A percentile compares a stretch with the other conserved stretches of the same genome.
Conservation (phyloP, 768 basidiomycete genomes). For the Tubosaeta sp. region DNA sequence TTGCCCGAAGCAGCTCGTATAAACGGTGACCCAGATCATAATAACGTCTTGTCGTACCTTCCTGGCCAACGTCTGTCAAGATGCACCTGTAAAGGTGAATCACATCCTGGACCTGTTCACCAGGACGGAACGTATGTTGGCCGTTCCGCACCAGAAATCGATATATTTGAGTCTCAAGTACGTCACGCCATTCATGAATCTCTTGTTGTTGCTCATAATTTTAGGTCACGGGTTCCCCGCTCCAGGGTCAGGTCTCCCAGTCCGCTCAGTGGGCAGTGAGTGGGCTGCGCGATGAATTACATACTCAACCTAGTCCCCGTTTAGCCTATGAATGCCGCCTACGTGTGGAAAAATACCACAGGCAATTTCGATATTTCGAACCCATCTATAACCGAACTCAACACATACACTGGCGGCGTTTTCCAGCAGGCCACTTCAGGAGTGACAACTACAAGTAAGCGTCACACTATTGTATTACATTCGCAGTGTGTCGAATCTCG, state of each 20-base stretch:
- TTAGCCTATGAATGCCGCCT: constrained; percentile 74
- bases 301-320: constrained; percentile 7
- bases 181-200: constrained; percentile 7
- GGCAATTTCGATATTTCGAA: constrained; percentile 57
- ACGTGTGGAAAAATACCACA: constrained; percentile 63
- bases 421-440: constrained; percentile 84
- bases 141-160: constrained; percentile 84
- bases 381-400: constrained; percentile 46
- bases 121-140: constrained; percentile 76
- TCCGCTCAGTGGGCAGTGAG: constrained; percentile 78
- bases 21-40: constrained; percentile 53
- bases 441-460: constrained; percentile 54
- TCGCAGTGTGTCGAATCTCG: neutral
- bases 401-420: constrained; percentile 68
- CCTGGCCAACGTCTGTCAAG: constrained; percentile 84
- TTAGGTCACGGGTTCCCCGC: constrained; percentile 34
- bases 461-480: neutral
- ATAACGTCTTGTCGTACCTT: constrained; percentile 68
- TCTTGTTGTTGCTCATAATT: constrained; percentile 10
- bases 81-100: constrained; percentile 83
- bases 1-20: constrained; percentile 55
- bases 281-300: constrained; percentile 5
- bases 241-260: constrained; percentile 68
- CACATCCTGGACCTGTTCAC: constrained; percentile 83
- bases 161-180: constrained; percentile 83